phyloP scores from a whole-genome alignment of 305 asterid species.

The Plantago lanceolata region DNA sequence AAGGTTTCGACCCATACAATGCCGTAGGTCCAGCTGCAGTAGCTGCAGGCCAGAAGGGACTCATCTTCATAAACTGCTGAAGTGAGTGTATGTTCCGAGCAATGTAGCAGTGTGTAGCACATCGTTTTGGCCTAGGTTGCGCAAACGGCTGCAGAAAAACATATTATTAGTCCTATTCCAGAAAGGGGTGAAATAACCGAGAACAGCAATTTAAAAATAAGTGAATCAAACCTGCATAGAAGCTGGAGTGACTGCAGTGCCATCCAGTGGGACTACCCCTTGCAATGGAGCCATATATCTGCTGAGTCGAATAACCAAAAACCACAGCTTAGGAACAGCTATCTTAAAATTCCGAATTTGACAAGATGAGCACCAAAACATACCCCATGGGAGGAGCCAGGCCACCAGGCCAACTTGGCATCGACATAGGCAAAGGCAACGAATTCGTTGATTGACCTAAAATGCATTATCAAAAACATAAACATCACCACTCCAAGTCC shows the following conservation, averaged over 20 bases:
- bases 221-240: slow-evolving; percentile 52
- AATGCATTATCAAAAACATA: slow-evolving; percentile 5
- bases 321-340: slow-evolving; percentile 20
- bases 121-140: slow-evolving; percentile 85
- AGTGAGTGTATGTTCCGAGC: slow-evolving; percentile 71
- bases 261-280: slow-evolving; percentile 84
- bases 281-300: slow-evolving; percentile 90
- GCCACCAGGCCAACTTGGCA: slow-evolving; percentile 91
- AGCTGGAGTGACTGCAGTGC: slow-evolving; percentile 52
- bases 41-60: slow-evolving; percentile 69
- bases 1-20: slow-evolving; percentile 37
- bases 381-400: slow-evolving; percentile 89
- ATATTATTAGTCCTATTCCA: neutral
- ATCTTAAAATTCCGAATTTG: slow-evolving; percentile 9
- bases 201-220: neutral
- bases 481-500: neutral
- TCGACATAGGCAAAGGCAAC: slow-evolving; percentile 60
- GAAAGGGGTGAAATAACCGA: neutral
- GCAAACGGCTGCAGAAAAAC: slow-evolving; percentile 57
- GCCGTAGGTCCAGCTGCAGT: slow-evolving; percentile 50
- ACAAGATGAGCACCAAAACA: slow-evolving; percentile 23
- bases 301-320: slow-evolving; percentile 25
- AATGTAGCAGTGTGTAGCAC: slow-evolving; percentile 93
- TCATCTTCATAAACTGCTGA: slow-evolving; percentile 78
- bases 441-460: slow-evolving; percentile 55